Evolutionary conservation across 2,329 filamentous ascomycete species (phyloP).

Genomic region (Metarhizium rileyi): DNA sequence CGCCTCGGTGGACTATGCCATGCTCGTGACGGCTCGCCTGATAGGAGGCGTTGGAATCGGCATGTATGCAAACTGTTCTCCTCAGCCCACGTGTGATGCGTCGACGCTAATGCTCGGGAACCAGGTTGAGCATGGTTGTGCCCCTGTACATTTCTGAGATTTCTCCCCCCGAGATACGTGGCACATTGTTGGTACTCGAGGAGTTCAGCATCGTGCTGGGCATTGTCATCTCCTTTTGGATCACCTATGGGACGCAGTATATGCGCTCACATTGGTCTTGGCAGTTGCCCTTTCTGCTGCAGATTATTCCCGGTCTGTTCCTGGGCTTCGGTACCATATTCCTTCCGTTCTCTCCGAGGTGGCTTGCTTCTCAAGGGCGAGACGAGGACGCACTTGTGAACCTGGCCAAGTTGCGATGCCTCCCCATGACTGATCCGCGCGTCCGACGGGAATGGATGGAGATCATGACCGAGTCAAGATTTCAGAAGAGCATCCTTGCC

Average conservation of each 20-base stretch:
- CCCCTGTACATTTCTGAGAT: constrained; percentile 37
- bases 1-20: constrained; percentile 27
- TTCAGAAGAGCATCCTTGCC: constrained; percentile 18
- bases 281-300: constrained; percentile 20
- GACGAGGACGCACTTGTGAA: constrained; percentile 15
- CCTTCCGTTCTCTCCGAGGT: constrained; percentile 18
- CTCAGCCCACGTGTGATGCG: background rate
- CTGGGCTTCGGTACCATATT: constrained; percentile 16
- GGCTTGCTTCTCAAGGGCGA: constrained; percentile 17
- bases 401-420: constrained; percentile 14
- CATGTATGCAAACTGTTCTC: constrained; percentile 12
- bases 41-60: constrained; percentile 35
- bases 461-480: constrained; percentile 16
- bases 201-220: constrained; percentile 23
- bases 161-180: constrained; percentile 37
- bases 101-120: background rate
- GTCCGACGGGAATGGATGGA: constrained; percentile 17
- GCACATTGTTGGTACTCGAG: constrained; percentile 34
- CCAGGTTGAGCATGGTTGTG: constrained; percentile 22
- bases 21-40: constrained; percentile 31
- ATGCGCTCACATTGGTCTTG: constrained; percentile 18
- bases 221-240: constrained; percentile 22
- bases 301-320: constrained; percentile 17
- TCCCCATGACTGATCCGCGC: constrained; percentile 12
- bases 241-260: constrained; percentile 20